Evolutionary conservation across 495 filamentous ascomycete genomes (phyloP).

Genomic region (Elaphomyces granulatus): DNA sequence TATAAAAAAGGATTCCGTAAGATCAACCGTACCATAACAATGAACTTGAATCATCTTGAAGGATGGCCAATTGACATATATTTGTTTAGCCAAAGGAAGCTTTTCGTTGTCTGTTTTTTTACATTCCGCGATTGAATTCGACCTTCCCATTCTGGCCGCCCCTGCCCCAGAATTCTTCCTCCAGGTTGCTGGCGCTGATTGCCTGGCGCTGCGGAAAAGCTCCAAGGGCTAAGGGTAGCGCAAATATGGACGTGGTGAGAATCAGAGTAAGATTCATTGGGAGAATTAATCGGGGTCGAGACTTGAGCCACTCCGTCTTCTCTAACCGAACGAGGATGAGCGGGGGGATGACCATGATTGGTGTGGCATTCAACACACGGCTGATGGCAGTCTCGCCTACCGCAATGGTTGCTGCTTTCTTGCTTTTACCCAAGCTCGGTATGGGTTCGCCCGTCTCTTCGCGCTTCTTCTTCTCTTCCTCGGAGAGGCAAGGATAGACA

Average conservation of each 20-base stretch:
- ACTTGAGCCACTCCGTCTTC: constrained; percentile 56
- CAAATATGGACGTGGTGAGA: constrained; percentile 64
- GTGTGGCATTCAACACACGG: constrained; percentile 81
- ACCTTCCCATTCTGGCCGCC: constrained; percentile 66
- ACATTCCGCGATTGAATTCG: constrained; percentile 87
- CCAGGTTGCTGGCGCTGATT: constrained; percentile 54
- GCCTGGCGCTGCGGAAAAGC: constrained; percentile 86
- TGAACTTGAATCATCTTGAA: no score
- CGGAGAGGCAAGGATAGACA: constrained; percentile 64
- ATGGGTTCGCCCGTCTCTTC: constrained; percentile 45
- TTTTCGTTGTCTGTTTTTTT: no score
- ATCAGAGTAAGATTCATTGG: constrained; percentile 78
- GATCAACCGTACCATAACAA: no score
- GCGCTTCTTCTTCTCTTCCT: constrained; percentile 38
- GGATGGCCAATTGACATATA: constrained; percentile 2
- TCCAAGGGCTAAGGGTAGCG: constrained; percentile 70
- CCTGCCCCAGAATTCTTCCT: constrained; percentile 66
- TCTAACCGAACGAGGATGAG: constrained; percentile 73
- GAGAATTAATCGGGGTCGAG: constrained; percentile 52
- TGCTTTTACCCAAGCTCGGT: constrained; percentile 64
- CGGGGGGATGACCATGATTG: constrained; percentile 92
- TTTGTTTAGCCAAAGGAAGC: no score
- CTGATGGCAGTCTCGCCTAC: constrained; percentile 84
- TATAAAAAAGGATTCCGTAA: no score
- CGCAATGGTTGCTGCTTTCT: constrained; percentile 71